phyloP scores from a whole-genome alignment of 345 rosid genomes.

The Noccaea caerulescens region DNA sequence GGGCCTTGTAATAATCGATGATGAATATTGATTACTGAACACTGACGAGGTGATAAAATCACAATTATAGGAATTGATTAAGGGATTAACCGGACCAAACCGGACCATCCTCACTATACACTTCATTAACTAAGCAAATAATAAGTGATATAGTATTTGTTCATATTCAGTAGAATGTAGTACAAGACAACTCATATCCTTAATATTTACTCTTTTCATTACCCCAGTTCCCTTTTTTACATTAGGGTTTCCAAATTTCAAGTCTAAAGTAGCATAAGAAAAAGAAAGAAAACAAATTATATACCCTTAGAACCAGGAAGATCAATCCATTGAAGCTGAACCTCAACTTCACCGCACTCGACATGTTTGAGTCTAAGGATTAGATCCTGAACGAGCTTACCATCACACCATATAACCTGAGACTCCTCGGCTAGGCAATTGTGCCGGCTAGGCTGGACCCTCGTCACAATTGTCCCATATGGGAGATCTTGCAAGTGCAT shows the following conservation, averaged over 20 bases:
- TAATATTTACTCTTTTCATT: neutral
- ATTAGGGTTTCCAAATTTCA: neutral
- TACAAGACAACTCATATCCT: neutral
- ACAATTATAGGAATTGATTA: too few species aligned
- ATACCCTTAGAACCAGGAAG: slow-evolving; percentile 68
- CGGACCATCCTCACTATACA: too few species aligned
- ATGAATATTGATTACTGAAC: neutral
- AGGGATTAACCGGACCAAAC: too few species aligned
- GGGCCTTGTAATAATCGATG: neutral
- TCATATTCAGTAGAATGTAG: neutral
- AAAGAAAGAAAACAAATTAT: slow-evolving; percentile 7
- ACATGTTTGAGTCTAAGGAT: slow-evolving; percentile 69
- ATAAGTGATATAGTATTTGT: neutral
- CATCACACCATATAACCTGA: slow-evolving; percentile 49
- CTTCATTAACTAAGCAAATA: neutral
- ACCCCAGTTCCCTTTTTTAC: slow-evolving; percentile 2
- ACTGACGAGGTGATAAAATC: too few species aligned
- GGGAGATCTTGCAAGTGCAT: slow-evolving; percentile 58
- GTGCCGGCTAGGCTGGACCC: slow-evolving; percentile 53
- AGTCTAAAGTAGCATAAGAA: neutral
- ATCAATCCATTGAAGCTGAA: slow-evolving; percentile 79
- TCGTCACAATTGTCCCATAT: slow-evolving; percentile 60
- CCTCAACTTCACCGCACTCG: slow-evolving; percentile 85
- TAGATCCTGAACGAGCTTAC: slow-evolving; percentile 63
- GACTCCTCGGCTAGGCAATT: slow-evolving; percentile 76